Base-by-base conservation (phyloP, 2,329 filamentous ascomycete genomes). In the Exserohilum rostratum region DNA sequence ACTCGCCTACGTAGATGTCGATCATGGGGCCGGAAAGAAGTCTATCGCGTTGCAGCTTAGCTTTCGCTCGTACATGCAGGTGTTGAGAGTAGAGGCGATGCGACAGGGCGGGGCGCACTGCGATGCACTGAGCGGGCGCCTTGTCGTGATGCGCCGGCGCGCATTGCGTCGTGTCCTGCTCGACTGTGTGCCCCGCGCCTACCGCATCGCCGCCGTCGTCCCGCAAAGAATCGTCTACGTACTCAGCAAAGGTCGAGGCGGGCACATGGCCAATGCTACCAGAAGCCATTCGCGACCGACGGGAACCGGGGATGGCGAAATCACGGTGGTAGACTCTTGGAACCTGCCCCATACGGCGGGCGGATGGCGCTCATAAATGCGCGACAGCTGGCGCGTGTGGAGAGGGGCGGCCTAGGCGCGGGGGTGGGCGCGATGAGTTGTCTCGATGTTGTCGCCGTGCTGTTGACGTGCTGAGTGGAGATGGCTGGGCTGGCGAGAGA, bases 221-320 rank as follows among this genome's bases (percentile, higher is more conserved):
- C 56, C 58, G 33, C 55, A 65, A 68, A 61, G 65, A 58, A 51
- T 63, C 64, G 51, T 60, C 60, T 65, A 79, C 80, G 71, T 81
- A 83, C 81, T 82, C 79, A 71, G 81, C 80, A 76, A 79, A 83
- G 54, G 74, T 76, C 57, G 76, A 75, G 57, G 80, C 80, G 65
- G 79, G 76, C 57, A 76, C 71, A 57, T 78, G 74, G 61, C 73
- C 76, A 61, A 83, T 79, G 67, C 78, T 78, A 57, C 72, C 74
- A 65, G 69, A 72, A 68, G 77, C 78, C 76, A 79, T 79, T 62
- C 79, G 78, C 55, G 79, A 46, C 68, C 73, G 67, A 64, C 73
- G 66, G 68, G 69, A 60, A 62, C 73, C 51, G 34, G 51, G 51
- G 27, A 54, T 73, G 67, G 80, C 80, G 66, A 75, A 75, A 57